phyloP scores from a whole-genome alignment of 352 stramenopile genomes.

The Globisporangium middletonii region DNA sequence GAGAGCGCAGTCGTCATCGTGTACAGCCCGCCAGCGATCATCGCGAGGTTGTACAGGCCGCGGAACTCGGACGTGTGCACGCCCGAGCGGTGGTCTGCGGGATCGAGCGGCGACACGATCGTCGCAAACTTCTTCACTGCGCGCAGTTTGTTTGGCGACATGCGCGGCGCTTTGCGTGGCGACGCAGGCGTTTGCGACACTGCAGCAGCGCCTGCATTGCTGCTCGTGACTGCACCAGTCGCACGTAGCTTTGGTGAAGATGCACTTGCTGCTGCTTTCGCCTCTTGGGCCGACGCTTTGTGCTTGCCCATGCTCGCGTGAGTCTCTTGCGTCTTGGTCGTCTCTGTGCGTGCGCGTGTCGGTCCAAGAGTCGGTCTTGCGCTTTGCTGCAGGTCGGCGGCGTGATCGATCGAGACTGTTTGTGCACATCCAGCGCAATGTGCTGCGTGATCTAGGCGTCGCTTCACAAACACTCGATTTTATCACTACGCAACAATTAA shows the following conservation, averaged over 20 bases:
- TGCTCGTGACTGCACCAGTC: neutral
- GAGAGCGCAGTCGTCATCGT: conserved; percentile 49
- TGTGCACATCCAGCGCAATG: no score
- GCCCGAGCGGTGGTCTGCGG: conserved; percentile 53
- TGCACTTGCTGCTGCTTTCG: neutral
- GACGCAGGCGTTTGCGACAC: no score
- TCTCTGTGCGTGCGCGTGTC: no score
- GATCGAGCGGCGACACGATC: conserved; percentile 61
- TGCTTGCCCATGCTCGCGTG: conserved; percentile 1
- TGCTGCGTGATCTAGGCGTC: no score
- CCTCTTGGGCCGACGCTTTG: conserved; percentile 5
- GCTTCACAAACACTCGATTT: no score
- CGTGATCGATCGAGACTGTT: no score
- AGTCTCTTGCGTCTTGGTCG: no score
- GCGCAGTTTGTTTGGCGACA: conserved; percentile 7
- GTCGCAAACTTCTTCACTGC: conserved; percentile 55
- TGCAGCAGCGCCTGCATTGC: neutral
- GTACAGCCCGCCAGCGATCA: conserved; percentile 60
- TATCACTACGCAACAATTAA: no score
- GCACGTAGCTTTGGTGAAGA: neutral
- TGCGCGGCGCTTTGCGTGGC: neutral
- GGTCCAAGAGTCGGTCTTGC: no score
- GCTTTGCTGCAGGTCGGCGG: no score
- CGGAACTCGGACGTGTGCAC: conserved; percentile 76
- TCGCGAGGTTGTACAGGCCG: conserved; percentile 71